Conservation (phyloP, 768 basidiomycete genomes). For the Cubamyces sp. region DNA sequence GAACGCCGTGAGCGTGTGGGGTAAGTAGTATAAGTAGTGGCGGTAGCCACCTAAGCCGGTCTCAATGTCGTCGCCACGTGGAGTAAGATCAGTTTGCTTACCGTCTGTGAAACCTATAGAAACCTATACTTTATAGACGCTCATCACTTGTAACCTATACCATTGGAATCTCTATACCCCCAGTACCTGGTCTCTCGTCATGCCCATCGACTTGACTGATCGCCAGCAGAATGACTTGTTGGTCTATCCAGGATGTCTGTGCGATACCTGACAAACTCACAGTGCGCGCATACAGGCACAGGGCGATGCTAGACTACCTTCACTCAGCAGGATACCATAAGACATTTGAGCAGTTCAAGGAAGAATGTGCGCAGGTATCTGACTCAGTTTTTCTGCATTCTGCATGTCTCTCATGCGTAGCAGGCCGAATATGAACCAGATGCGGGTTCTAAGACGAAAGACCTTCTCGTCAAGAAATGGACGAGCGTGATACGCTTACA, state of each 20-base stretch:
- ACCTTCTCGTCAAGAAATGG: conserved; percentile 95
- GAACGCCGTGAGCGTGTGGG: no score
- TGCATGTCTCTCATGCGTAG: not conserved
- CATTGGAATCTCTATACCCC: not conserved
- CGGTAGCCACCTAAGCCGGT: no score
- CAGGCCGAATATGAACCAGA: conserved; percentile 1
- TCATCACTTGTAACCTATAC: no score
- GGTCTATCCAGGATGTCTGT: not conserved
- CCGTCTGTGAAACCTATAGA: no score
- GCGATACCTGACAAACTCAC: not conserved
- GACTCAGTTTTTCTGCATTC: no score
- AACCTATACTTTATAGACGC: no score
- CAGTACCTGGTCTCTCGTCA: not conserved
- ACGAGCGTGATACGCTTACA: conserved; percentile 92
- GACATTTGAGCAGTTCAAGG: conserved; percentile 60
- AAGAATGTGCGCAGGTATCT: conserved; percentile 41
- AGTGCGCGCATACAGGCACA: conserved; percentile 52
- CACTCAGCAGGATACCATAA: conserved; percentile 62
- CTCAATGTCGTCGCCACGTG: no score
- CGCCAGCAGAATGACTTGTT: conserved; percentile 49
- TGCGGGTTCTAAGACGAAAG: conserved; percentile 48
- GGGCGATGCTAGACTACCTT: conserved; percentile 79
- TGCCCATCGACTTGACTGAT: conserved; percentile 32
- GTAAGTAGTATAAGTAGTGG: no score
- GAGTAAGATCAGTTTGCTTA: no score